Evolutionary conservation across 176 grass and related monocot genomes (phyloP).

Genomic region (Oryza glaberrima): DNA sequence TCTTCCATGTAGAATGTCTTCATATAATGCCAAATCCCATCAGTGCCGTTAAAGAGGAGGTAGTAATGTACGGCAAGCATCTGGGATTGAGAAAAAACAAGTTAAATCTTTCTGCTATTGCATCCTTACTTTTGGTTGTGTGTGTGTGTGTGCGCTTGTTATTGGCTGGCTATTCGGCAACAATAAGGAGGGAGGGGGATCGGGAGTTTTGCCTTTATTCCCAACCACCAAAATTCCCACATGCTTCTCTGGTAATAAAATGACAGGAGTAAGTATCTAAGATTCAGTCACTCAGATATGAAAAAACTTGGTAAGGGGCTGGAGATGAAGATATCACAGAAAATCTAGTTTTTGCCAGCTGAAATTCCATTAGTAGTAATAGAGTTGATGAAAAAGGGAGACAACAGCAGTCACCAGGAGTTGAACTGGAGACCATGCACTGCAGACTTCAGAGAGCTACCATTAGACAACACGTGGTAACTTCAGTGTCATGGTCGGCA

Average conservation of each 20-base stretch:
- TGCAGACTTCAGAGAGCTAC: background rate
- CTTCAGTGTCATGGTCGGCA: too few species aligned
- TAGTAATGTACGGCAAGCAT: conserved; percentile 96
- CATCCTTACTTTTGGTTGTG: background rate
- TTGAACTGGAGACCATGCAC: background rate
- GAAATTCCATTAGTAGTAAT: background rate
- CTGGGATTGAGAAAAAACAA: conserved; percentile 47
- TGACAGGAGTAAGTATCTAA: background rate
- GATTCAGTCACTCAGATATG: background rate
- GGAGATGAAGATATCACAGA: background rate
- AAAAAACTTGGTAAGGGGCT: background rate
- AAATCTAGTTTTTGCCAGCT: background rate
- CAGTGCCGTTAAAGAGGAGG: conserved; percentile 87
- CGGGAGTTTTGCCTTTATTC: background rate
- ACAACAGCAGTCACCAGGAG: background rate
- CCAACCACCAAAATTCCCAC: background rate
- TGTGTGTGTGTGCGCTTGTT: background rate
- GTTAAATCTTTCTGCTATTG: background rate
- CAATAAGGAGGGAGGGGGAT: background rate
- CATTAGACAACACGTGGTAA: background rate
- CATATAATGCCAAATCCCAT: conserved; percentile 82
- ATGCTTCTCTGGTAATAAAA: background rate
- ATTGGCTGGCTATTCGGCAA: background rate
- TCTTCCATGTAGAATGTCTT: conserved; percentile 78
- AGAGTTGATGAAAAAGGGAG: background rate